A percentile compares a stretch with the other conserved stretches of the same genome.
Conservation (phyloP, 148 eudicot genomes). For the Linanthus parryae region DNA sequence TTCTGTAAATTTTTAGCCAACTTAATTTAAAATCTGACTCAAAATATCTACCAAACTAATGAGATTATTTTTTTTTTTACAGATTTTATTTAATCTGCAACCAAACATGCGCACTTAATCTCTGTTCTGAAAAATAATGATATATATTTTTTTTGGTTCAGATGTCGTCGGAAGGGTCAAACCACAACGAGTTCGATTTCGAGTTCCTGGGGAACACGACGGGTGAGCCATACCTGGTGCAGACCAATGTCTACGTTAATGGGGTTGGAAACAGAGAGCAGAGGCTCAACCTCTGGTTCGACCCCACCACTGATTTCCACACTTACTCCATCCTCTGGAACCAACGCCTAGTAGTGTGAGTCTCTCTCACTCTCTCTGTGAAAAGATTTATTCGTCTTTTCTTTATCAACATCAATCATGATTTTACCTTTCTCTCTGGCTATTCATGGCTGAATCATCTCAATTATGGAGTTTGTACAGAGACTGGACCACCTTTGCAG, state of each 20-base stretch:
- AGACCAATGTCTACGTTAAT: conserved; percentile 75
- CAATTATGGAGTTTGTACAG: no score
- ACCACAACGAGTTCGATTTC: conserved; percentile 86
- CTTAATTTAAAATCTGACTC: no score
- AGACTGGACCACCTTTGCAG: no score
- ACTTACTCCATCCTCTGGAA: conserved; percentile 69
- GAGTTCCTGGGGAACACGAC: conserved; percentile 82
- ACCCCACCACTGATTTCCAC: conserved; percentile 74
- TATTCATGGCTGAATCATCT: no score
- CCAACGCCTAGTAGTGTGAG: conserved; percentile 82
- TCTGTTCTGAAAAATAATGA: no score
- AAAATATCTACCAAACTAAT: no score
- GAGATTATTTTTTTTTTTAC: no score
- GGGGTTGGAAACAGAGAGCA: conserved; percentile 90
- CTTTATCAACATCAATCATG: no score
- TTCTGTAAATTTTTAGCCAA: no score
- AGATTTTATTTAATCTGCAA: no score
- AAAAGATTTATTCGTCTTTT: no score
- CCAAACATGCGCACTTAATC: background rate
- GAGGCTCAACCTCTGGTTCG: conserved; percentile 79
- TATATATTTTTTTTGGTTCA: conserved; percentile 14
- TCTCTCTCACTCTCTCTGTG: background rate
- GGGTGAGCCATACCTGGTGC: conserved; percentile 82
- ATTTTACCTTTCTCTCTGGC: no score
- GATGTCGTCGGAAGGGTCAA: conserved; percentile 91